Percentiles rank a stretch among this genome's conserved stretches.
These are phyloP conservation scores for Wickerhamomyces tratensis DNA, from an alignment of 805 yeast genomes.

Conservation along the genomic window DNA sequence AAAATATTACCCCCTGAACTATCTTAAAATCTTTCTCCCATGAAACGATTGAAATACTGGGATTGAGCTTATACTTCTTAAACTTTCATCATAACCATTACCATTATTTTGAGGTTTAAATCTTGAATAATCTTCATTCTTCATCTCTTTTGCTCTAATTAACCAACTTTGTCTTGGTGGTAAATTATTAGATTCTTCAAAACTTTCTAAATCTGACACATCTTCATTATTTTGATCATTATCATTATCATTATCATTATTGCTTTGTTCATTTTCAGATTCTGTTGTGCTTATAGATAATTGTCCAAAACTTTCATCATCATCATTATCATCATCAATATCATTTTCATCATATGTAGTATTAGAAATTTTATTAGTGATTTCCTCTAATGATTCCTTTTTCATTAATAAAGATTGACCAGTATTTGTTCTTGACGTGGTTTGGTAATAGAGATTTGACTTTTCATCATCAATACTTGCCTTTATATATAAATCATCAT, in stretches of 20 bases:
- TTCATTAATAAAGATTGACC: too few species aligned
- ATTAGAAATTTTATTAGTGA: too few species aligned
- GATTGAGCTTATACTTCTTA: neutral
- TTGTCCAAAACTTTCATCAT: too few species aligned
- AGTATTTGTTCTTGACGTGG: too few species aligned
- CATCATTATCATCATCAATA: too few species aligned
- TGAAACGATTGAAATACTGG: neutral
- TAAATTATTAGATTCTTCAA: constrained; percentile 4
- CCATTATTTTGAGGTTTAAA: neutral
- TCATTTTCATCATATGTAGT: too few species aligned
- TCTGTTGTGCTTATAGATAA: too few species aligned
- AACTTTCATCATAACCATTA: too few species aligned
- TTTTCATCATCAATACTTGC: too few species aligned
- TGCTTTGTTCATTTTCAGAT: neutral
- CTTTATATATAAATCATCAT: too few species aligned
- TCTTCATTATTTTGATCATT: neutral
- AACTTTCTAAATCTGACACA: constrained; percentile 1
- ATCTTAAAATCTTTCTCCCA: neutral
- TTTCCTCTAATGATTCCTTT: too few species aligned
- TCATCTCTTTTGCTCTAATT: constrained; percentile 1
- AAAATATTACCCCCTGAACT: neutral
- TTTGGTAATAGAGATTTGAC: too few species aligned
- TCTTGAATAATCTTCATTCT: neutral
- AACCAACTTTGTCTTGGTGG: neutral
- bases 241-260: neutral